Base-by-base conservation (phyloP, 495 filamentous ascomycete genomes). In the Penicillium longicatenatum region DNA sequence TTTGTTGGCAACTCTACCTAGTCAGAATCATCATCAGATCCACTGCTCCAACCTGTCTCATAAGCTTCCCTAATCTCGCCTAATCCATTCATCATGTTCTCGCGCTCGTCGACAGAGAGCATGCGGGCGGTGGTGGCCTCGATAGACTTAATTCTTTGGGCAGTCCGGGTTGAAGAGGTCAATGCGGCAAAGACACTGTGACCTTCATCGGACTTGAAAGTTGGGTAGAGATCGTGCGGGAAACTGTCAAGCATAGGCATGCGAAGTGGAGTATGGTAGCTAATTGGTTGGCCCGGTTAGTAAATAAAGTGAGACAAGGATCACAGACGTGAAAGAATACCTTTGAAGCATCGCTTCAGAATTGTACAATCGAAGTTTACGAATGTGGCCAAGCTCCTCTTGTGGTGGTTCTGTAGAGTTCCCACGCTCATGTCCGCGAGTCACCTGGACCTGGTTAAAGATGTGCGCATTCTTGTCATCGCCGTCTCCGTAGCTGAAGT, bases 11-110 rank as follows among this genome's bases (percentile, higher is more conserved):
- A 8, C 12, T 26, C 24, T 48, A 48, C 24, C 21, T 52, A 88
- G 59, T 93, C 92, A 60, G 92, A 89, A 37, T 89, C 91, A 11
- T 86, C 86, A 47, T 96, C 92, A 47, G 85, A 89, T 53, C 86
- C 92, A 71, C 89, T 93, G 37, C 86, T 83, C 91, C 92, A 98
- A 1, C 92, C 93, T 50, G 93, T 90, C 64, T 91, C 86, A 66
- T 96, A 98, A 57, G 86, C 87, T 66, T 96, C 93, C 11, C 88
- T 85, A 55, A 97, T 87, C 63, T 90, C 89, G 44, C 86, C 86
- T 26, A 98, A 77, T n/a, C 90, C 87, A 63, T 96, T 93, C 6
- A 84, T 81, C 33, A 98, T 78, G 12, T 77, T 79, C 73, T 98
- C 94, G 11, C 90, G 82, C 61, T 97, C 93, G 56, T 92, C 89